These are phyloP conservation scores for Pilatotrama ljubarskyi DNA, from an alignment of 768 basidiomycete genomes.

Conservation along the genomic window DNA sequence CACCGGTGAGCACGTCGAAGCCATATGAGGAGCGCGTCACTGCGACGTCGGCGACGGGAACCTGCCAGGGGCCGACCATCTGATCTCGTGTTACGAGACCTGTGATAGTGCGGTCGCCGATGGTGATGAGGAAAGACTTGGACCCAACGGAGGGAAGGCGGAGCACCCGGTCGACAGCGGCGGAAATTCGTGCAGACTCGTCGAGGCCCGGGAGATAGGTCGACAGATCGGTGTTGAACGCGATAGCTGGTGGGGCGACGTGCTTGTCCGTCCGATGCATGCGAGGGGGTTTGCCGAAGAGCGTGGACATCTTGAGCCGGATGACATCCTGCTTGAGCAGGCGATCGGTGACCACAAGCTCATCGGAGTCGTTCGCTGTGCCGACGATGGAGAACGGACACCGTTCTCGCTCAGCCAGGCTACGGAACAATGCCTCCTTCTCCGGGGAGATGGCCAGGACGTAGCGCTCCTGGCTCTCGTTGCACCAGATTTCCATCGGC, in stretches of 20 bases:
- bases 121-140: conserved; percentile 97
- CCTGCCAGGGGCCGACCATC: conserved; percentile 99
- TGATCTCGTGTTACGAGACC: conserved; percentile 95
- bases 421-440: conserved; percentile 63
- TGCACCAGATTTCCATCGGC: conserved; percentile 99
- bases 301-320: conserved; percentile 87
- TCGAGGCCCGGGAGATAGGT: conserved; percentile 56
- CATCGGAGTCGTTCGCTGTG: conserved; percentile 75
- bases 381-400: conserved; percentile 95
- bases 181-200: conserved; percentile 47
- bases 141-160: conserved; percentile 91
- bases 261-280: conserved; percentile 75
- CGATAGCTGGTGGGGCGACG: conserved; percentile 22
- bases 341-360: conserved; percentile 87
- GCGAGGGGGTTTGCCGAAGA: conserved; percentile 95
- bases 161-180: conserved; percentile 80
- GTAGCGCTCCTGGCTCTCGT: conserved; percentile 97
- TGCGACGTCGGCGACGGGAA: conserved; percentile 96
- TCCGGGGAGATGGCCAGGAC: conserved; percentile 84
- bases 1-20: conserved; percentile 79
- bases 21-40: conserved; percentile 95
- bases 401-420: conserved; percentile 82
- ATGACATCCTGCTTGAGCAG: conserved; percentile 80
- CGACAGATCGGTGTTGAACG: conserved; percentile 73
- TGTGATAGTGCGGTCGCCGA: conserved; percentile 92